Conservation (phyloP, 306 rosid genomes). For the Morella rubra region DNA sequence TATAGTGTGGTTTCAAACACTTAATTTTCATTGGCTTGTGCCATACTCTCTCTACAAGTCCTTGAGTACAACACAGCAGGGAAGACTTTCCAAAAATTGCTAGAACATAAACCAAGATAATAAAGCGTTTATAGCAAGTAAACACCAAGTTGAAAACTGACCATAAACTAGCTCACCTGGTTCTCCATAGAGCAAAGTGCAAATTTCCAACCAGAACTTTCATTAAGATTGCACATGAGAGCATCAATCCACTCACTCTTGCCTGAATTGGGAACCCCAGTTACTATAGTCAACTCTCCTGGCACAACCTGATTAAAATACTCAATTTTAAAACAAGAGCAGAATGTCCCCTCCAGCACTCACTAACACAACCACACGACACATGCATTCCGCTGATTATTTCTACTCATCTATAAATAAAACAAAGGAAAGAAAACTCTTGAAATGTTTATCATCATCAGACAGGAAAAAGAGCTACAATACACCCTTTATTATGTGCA, state of each 20-base stretch:
- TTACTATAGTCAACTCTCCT: conserved; percentile 88
- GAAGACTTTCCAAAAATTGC: background rate
- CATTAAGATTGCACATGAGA: conserved; percentile 82
- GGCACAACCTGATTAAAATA: conserved; percentile 73
- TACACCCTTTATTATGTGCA: background rate
- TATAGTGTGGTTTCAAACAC: background rate
- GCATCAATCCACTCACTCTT: conserved; percentile 99
- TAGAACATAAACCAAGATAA: background rate
- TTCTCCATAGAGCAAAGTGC: conserved; percentile 96
- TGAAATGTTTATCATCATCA: background rate
- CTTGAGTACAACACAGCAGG: background rate
- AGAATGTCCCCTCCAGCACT: background rate
- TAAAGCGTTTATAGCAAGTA: background rate
- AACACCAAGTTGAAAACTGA: background rate
- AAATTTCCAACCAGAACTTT: conserved; percentile 72
- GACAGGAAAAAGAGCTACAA: conserved; percentile 4
- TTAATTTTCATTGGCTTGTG: background rate
- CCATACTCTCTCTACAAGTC: background rate
- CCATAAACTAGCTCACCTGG: conserved; percentile 54
- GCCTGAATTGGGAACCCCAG: conserved; percentile 98
- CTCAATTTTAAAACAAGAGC: conserved; percentile 18
- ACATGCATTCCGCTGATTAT: background rate
- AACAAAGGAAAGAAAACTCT: background rate
- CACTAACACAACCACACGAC: conserved; percentile 4
- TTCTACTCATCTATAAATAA: background rate